Conservation (phyloP, 225 moss, liverwort and hornwort species). For the Polytrichum commune region DNA sequence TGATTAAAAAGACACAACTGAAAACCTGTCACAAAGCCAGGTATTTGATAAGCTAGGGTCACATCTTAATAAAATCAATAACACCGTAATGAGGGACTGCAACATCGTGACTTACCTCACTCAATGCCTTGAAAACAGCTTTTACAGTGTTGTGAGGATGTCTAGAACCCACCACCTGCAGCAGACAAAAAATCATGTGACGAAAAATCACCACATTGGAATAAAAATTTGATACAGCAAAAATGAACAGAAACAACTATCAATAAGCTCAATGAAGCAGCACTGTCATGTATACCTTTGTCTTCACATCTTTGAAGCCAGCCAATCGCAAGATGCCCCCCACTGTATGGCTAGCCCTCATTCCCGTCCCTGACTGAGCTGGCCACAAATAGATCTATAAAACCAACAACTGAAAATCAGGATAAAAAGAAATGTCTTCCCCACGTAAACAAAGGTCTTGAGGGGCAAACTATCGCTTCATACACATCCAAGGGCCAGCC, state of each 20-base stretch:
- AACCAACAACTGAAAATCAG: slow-evolving; percentile 1
- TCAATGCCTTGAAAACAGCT: slow-evolving; percentile 88
- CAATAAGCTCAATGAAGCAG: no score
- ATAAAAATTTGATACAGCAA: no score
- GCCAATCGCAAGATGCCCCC: slow-evolving; percentile 90
- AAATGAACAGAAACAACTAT: no score
- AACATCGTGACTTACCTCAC: slow-evolving; percentile 47
- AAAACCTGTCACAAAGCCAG: background rate
- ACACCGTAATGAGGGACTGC: background rate
- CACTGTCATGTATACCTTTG: slow-evolving; percentile 51
- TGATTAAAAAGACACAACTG: background rate
- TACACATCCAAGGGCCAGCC: no score
- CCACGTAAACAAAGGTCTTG: no score
- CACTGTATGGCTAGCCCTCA: slow-evolving; percentile 83
- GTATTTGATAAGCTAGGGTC: background rate
- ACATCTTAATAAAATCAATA: background rate
- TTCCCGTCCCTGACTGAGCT: slow-evolving; percentile 70
- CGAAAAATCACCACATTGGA: no score
- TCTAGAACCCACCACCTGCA: slow-evolving; percentile 84
- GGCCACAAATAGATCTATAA: slow-evolving; percentile 91
- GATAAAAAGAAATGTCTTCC: background rate
- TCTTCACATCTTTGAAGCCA: slow-evolving; percentile 87
- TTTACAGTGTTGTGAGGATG: slow-evolving; percentile 95
- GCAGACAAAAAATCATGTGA: background rate
- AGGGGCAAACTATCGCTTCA: no score